A percentile compares a stretch with the other conserved stretches of the same genome.
Conservation (phyloP, 2,329 filamentous ascomycete genomes). For the Endoconidiophora laricicola region DNA sequence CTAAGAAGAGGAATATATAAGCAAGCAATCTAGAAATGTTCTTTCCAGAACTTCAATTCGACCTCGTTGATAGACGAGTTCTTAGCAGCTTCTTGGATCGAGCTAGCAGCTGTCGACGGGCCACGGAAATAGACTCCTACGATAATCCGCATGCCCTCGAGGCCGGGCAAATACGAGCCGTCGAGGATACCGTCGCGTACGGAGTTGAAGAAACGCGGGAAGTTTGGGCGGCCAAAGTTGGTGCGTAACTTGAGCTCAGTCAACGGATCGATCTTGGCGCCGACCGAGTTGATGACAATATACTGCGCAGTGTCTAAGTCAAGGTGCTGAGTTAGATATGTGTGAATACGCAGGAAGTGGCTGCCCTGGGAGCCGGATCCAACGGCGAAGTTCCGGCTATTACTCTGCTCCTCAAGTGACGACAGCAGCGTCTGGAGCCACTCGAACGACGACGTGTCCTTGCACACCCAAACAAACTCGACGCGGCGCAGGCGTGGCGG, state of each 20-base stretch:
- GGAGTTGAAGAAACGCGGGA: constrained; percentile 56
- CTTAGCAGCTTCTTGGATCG: constrained; percentile 71
- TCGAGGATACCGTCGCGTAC: constrained; percentile 83
- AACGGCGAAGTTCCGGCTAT: constrained; percentile 39
- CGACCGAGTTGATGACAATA: constrained; percentile 91
- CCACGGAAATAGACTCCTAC: constrained; percentile 98
- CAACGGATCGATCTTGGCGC: constrained; percentile 70
- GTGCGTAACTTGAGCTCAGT: constrained; percentile 82
- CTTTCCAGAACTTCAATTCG: constrained; percentile 97
- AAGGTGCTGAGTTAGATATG: constrained; percentile 85
- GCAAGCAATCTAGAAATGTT: constrained; percentile 47
- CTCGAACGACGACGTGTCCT: constrained; percentile 87
- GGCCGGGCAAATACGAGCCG: constrained; percentile 65
- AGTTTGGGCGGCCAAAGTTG: constrained; percentile 90
- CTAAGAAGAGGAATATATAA: background rate
- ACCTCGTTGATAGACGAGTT: constrained; percentile 59
- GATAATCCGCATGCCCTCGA: constrained; percentile 64
- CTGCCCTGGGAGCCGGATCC: constrained; percentile 49
- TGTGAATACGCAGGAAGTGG: constrained; percentile 95
- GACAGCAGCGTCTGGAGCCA: constrained; percentile 95
- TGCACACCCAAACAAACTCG: constrained; percentile 98
- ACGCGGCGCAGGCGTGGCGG: constrained; percentile 80
- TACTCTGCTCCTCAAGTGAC: constrained; percentile 75
- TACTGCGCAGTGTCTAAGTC: constrained; percentile 89
- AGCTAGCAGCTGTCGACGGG: constrained; percentile 60